These are phyloP conservation scores for Pseudozyma tsukubaensis DNA, from an alignment of 1,284 basidiomycete genomes.

Conservation along the genomic window DNA sequence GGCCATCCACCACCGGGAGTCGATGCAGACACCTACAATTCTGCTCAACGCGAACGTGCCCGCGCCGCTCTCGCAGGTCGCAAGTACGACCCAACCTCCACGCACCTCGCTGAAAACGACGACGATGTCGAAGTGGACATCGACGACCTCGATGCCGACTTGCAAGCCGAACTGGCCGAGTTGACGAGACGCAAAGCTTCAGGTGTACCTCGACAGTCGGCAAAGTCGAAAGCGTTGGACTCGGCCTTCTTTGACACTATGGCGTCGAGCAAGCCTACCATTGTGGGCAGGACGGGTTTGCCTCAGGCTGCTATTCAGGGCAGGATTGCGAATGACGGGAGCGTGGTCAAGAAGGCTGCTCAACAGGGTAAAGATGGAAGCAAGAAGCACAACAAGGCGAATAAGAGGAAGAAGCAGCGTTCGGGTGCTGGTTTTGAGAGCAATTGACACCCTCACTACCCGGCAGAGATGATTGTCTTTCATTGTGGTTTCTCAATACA, in stretches of 20 bases:
- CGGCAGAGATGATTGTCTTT: neutral
- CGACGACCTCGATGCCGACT: conserved; percentile 33
- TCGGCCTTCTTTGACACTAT: conserved; percentile 84
- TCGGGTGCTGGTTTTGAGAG: conserved; percentile 54
- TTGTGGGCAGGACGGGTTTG: conserved; percentile 70
- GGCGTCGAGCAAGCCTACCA: conserved; percentile 73
- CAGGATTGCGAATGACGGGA: conserved; percentile 54
- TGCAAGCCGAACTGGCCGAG: conserved; percentile 16
- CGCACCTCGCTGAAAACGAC: conserved; percentile 34
- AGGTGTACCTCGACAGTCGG: conserved; percentile 18
- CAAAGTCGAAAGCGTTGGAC: conserved; percentile 74
- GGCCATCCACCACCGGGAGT: conserved; percentile 81
- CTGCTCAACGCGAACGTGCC: conserved; percentile 76
- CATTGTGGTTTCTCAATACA: neutral
- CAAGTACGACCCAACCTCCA: conserved; percentile 32
- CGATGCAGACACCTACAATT: conserved; percentile 81
- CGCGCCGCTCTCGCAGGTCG: conserved; percentile 70
- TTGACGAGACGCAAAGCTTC: conserved; percentile 10
- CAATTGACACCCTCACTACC: neutral
- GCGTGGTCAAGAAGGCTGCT: conserved; percentile 69
- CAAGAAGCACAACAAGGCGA: conserved; percentile 91
- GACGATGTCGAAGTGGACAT: conserved; percentile 2
- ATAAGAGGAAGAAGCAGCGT: conserved; percentile 71
- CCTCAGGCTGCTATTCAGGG: conserved; percentile 48
- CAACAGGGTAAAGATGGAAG: conserved; percentile 71